These are phyloP conservation scores for Prunus armeniaca DNA, from an alignment of 306 rosid genomes.

Conservation along the genomic window DNA sequence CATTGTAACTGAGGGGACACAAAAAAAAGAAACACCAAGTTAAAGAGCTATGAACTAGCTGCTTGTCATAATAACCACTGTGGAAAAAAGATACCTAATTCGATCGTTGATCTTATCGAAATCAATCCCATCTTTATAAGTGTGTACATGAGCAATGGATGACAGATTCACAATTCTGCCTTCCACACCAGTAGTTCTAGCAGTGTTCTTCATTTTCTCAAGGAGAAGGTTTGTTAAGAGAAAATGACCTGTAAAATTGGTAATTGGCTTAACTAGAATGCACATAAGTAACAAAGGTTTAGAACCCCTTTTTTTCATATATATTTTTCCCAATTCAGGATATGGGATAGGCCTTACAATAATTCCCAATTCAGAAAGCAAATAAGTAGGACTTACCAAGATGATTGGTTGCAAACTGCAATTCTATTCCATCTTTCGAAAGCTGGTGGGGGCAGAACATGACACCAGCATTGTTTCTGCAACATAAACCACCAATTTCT, in stretches of 20 bases:
- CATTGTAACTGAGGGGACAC: conserved; percentile 54
- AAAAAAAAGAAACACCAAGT: neutral
- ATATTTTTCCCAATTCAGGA: neutral
- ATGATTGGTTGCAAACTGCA: conserved; percentile 88
- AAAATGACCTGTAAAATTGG: conserved; percentile 62
- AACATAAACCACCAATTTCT: conserved; percentile 13
- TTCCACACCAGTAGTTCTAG: conserved; percentile 66
- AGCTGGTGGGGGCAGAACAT: conserved; percentile 88
- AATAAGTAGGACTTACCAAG: conserved; percentile 41
- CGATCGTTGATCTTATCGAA: conserved; percentile 64
- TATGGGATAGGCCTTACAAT: no score
- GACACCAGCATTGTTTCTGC: conserved; percentile 96
- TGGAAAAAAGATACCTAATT: conserved; percentile 36
- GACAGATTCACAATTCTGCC: conserved; percentile 90
- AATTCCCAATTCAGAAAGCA: no score
- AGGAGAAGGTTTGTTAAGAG: conserved; percentile 70
- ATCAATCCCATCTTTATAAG: conserved; percentile 56
- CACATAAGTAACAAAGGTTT: neutral
- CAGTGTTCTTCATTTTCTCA: conserved; percentile 76
- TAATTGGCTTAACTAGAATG: neutral
- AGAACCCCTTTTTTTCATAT: neutral
- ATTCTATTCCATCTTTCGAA: conserved; percentile 75
- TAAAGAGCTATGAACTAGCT: neutral
- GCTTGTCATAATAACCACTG: neutral
- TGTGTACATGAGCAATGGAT: conserved; percentile 74